Evolutionary conservation across 2,329 filamentous ascomycete genomes (phyloP).

Genomic region (Diaporthe amygdali): DNA sequence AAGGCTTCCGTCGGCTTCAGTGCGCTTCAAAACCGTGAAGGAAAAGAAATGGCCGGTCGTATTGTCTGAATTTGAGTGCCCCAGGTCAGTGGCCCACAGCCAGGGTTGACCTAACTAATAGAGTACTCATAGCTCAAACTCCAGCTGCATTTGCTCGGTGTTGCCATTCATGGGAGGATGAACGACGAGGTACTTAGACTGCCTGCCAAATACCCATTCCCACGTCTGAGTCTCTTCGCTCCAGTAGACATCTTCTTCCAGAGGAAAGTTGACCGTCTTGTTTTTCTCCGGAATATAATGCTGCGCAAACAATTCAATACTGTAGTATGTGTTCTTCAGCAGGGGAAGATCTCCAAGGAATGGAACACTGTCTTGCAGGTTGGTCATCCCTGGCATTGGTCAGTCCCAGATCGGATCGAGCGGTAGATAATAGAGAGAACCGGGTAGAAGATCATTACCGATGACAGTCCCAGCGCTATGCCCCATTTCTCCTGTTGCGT

Average conservation of each 20-base stretch:
- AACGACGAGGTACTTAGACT: constrained; percentile 49
- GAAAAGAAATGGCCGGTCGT: too few relatives aligned
- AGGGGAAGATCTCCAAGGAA: constrained; percentile 51
- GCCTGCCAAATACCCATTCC: constrained; percentile 55
- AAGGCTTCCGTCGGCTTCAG: not conserved
- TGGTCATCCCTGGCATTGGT: constrained; percentile 48
- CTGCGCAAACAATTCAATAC: constrained; percentile 54
- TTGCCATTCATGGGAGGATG: constrained; percentile 14
- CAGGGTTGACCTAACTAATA: too few relatives aligned
- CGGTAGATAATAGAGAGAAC: not conserved
- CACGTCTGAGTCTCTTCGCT: constrained; percentile 42
- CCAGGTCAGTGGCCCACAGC: too few relatives aligned
- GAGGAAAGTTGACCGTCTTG: constrained; percentile 48
- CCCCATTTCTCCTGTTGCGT: constrained; percentile 57
- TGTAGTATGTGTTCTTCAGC: constrained; percentile 52
- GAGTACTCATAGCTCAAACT: not conserved
- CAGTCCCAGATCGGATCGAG: not conserved
- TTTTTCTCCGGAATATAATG: constrained; percentile 52
- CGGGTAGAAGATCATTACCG: constrained; percentile 36
- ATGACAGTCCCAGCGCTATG: constrained; percentile 54
- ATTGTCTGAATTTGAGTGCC: too few relatives aligned
- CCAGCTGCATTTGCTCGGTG: not conserved
- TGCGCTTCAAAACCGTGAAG: too few relatives aligned
- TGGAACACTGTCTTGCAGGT: constrained; percentile 52
- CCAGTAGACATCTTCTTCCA: constrained; percentile 58